phyloP scores from a whole-genome alignment of 148 eudicot genomes.

The Diospyros lotus region DNA sequence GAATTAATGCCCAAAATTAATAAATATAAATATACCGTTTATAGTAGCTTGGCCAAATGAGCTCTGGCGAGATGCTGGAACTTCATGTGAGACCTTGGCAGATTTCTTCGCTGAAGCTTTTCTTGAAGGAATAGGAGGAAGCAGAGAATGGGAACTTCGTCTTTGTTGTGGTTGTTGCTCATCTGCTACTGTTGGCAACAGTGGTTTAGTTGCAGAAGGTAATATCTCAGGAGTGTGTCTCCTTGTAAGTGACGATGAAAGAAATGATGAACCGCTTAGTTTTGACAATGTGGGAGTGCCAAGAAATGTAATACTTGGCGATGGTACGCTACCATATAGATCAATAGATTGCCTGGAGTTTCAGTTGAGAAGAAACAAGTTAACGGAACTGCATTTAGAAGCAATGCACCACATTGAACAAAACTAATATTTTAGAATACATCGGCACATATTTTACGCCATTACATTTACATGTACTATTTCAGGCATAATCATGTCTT shows the following conservation, averaged over 20 bases:
- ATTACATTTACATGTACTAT: background rate
- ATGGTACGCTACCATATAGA: constrained; percentile 73
- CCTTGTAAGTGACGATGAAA: constrained; percentile 63
- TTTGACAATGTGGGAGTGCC: constrained; percentile 69
- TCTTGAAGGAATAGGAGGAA: constrained; percentile 66
- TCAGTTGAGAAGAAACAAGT: constrained; percentile 1
- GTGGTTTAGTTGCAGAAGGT: constrained; percentile 46
- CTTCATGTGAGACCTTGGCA: constrained; percentile 46
- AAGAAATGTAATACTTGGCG: constrained; percentile 64
- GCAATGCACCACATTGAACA: background rate
- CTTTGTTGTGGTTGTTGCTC: constrained; percentile 45
- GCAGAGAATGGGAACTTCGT: constrained; percentile 69
- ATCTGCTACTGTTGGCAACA: constrained; percentile 48
- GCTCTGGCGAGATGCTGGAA: constrained; percentile 50
- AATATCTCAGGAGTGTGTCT: constrained; percentile 72
- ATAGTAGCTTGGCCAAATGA: constrained; percentile 76
- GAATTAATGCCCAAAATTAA: background rate
- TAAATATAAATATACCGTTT: constrained; percentile 52
- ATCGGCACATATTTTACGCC: too few species aligned
- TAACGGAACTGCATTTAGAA: background rate
- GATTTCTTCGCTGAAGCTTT: constrained; percentile 43
- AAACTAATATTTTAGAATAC: background rate
- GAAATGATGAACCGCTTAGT: constrained; percentile 57
- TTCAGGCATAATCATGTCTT: background rate
- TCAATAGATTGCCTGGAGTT: constrained; percentile 84